Conservation (phyloP, 2,329 filamentous ascomycete species). For the Fusarium pilosicola region DNA sequence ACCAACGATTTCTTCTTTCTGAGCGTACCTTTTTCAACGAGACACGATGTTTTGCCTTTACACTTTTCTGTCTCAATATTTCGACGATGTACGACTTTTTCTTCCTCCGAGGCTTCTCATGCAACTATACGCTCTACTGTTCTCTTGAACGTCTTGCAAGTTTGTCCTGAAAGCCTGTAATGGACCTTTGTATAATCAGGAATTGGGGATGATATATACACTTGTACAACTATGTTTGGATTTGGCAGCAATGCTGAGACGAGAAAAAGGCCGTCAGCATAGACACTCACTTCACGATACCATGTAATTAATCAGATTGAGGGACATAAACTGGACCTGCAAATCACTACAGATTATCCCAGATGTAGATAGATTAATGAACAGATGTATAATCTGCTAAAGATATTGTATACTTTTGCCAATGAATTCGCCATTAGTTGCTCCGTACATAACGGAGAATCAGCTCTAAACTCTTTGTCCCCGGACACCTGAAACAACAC, state of each 20-base stretch:
- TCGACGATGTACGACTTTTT: conserved; percentile 25
- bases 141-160: background rate
- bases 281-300: conserved; percentile 42
- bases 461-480: background rate
- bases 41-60: conserved; percentile 35
- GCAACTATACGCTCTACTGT: background rate
- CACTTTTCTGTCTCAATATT: conserved; percentile 27
- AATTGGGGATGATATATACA: conserved; percentile 21
- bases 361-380: conserved; percentile 41
- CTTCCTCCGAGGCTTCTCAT: background rate
- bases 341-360: conserved; percentile 5
- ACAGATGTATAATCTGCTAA: conserved; percentile 29
- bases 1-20: conserved; percentile 39
- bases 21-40: conserved; percentile 31
- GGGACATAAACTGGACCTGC: conserved; percentile 17
- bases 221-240: conserved; percentile 41
- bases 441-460: background rate
- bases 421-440: background rate
- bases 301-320: conserved; percentile 36
- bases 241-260: conserved; percentile 27
- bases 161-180: conserved; percentile 1
- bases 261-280: conserved; percentile 30
- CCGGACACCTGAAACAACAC: conserved; percentile 5
- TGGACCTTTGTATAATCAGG: conserved; percentile 29
- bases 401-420: background rate